These are phyloP conservation scores for Tritrichomonas musculus DNA, from an alignment of 208 protist species.

Conservation along the genomic window DNA sequence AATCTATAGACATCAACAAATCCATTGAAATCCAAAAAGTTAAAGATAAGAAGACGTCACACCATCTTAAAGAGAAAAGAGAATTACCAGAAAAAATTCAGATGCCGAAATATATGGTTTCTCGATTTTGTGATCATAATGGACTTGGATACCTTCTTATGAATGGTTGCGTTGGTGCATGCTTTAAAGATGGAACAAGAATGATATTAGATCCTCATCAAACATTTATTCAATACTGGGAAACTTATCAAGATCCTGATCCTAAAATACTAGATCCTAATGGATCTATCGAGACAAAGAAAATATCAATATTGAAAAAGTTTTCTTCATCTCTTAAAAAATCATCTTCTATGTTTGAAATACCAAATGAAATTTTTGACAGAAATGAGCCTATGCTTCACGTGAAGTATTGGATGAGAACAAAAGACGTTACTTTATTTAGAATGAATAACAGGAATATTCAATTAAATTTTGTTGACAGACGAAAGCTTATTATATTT, in stretches of 20 bases:
- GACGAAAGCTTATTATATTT: neutral
- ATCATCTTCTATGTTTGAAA: neutral
- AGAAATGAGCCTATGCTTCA: neutral
- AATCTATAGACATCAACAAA: no score
- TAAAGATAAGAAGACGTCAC: no score
- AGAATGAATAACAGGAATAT: neutral
- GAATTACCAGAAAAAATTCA: conserved; percentile 59
- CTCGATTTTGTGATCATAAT: conserved; percentile 58
- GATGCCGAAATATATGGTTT: conserved; percentile 66
- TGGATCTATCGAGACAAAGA: neutral
- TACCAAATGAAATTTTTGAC: neutral
- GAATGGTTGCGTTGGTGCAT: conserved; percentile 75
- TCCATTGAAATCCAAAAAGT: no score
- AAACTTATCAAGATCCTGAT: neutral
- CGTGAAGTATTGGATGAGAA: neutral
- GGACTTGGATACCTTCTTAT: conserved; percentile 83
- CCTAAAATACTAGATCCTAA: neutral
- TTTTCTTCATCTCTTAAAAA: neutral
- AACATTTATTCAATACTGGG: neutral
- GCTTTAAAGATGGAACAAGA: conserved; percentile 92
- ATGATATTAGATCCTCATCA: conserved; percentile 69
- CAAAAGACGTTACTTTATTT: neutral
- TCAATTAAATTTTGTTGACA: neutral
- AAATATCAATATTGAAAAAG: neutral
- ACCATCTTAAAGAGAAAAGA: no score